Base-by-base conservation (phyloP, 495 filamentous ascomycete species). In the Barbatosphaeria neglecta region DNA sequence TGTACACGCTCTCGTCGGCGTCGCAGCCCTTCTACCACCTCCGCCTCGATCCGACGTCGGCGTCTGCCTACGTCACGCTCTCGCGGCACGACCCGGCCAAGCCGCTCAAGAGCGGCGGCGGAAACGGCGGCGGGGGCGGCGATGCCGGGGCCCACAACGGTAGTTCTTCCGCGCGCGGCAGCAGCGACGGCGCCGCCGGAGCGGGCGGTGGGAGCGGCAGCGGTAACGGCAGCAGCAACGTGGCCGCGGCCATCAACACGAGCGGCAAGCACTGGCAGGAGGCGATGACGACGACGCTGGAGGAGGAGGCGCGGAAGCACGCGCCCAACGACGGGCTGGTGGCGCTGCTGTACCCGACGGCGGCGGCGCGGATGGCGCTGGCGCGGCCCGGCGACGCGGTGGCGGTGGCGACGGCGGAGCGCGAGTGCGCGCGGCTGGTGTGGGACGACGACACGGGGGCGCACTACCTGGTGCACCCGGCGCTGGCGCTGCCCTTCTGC, bases 401-500 rank as follows among this genome's bases (percentile, higher is more conserved):
- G 4, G 74, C 86, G 20, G 70, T 75, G 11, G 70, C 74, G 27
- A 78, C 81, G 17, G 84, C 82, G 4, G 80, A 81, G 42, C 75
- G 80, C 41, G 85, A 90, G 57, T 83, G 80, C 33, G 85, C 77
- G 42, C 76, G 79, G 7, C 69, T 90, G 3, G 76, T 81, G 7
- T 88, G 82, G 81, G 78, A 86, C 57, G 64, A 70, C 15, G 72
- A 78, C 44, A 69, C 68, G 42, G 57, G 67, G 42, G 73, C 72
- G 35, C 86, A 89, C 61, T 83, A 83, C 55, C 69, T 90, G 10
- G 78, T 79, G 23, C 85, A 89, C 56, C 84, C 84, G 16, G 74
- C 77, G 0, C 64, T 87, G 17, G 75, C 68, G 19, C 77, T 74
- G 27, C 75, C 75, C 4, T 78, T 78, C 52, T 65, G 69, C 48